phyloP scores from a whole-genome alignment of 495 filamentous ascomycete species.

The Symbiotaphrina buchneri region DNA sequence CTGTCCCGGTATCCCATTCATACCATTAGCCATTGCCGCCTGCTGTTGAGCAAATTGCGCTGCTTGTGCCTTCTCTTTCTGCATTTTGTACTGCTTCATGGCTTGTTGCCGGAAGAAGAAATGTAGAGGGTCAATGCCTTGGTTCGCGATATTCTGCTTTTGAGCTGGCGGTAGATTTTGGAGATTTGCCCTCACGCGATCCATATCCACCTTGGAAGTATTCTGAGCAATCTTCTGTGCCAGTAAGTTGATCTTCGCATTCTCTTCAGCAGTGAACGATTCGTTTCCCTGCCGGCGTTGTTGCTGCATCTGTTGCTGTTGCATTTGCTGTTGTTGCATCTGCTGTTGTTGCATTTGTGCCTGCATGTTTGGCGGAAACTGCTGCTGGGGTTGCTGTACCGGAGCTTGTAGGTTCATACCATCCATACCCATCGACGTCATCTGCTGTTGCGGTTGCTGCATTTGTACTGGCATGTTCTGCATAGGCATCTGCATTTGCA shows the following conservation, averaged over 20 bases:
- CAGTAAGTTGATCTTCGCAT: slow-evolving; percentile 19
- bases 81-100: slow-evolving; percentile 10
- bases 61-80: not conserved
- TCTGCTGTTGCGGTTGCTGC: slow-evolving; percentile 4
- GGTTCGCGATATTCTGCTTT: slow-evolving; percentile 15
- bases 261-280: slow-evolving; percentile 17
- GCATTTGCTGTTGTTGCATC: slow-evolving; percentile 8
- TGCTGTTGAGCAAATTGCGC: slow-evolving; percentile 6
- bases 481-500: slow-evolving; percentile 26
- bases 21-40: slow-evolving; percentile 3
- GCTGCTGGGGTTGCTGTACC: slow-evolving; percentile 1
- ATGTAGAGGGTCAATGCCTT: slow-evolving; percentile 22
- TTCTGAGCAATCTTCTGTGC: slow-evolving; percentile 18
- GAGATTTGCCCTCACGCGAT: slow-evolving; percentile 19
- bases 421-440: slow-evolving; percentile 1
- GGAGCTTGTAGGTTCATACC: not conserved
- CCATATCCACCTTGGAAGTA: slow-evolving; percentile 19
- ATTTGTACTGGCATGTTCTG: slow-evolving; percentile 2
- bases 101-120: slow-evolving; percentile 28
- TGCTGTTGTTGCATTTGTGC: slow-evolving; percentile 12
- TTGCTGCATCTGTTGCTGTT: slow-evolving; percentile 6
- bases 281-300: slow-evolving; percentile 10
- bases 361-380: slow-evolving; percentile 6
- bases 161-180: slow-evolving; percentile 19
- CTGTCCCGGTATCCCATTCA: slow-evolving; percentile 19